These are phyloP conservation scores for Venturia oleaginea DNA, from an alignment of 2,329 filamentous ascomycete species.

Conservation along the genomic window DNA sequence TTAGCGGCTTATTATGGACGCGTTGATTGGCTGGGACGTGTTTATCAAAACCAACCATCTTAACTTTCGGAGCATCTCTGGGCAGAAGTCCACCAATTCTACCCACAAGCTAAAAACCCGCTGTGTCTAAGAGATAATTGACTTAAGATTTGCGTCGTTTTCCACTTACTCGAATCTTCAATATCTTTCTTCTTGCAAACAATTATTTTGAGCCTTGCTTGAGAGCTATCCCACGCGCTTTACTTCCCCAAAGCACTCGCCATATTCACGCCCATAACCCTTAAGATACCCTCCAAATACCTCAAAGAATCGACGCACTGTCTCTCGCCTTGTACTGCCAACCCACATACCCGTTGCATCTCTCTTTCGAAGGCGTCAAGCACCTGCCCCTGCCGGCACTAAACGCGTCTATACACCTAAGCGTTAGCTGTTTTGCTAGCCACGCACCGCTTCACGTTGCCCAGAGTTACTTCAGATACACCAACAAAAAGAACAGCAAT, in stretches of 20 bases:
- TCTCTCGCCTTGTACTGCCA: background rate
- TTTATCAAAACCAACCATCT: background rate
- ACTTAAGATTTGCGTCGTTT: background rate
- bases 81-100: background rate
- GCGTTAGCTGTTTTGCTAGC: background rate
- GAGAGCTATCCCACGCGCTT: background rate
- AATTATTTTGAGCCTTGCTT: background rate
- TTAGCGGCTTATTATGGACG: background rate
- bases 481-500: background rate
- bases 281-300: background rate
- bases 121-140: background rate
- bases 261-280: background rate
- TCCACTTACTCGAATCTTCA: background rate
- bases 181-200: background rate
- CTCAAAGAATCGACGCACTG: background rate
- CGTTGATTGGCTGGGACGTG: background rate
- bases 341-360: background rate
- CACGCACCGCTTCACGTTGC: background rate
- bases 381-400: background rate
- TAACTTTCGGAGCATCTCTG: background rate
- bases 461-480: background rate
- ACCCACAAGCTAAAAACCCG: background rate
- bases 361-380: background rate
- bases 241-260: background rate
- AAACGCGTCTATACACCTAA: constrained; percentile 1